Conservation (phyloP, 1,284 basidiomycete genomes). For the Inonotus obliquus region DNA sequence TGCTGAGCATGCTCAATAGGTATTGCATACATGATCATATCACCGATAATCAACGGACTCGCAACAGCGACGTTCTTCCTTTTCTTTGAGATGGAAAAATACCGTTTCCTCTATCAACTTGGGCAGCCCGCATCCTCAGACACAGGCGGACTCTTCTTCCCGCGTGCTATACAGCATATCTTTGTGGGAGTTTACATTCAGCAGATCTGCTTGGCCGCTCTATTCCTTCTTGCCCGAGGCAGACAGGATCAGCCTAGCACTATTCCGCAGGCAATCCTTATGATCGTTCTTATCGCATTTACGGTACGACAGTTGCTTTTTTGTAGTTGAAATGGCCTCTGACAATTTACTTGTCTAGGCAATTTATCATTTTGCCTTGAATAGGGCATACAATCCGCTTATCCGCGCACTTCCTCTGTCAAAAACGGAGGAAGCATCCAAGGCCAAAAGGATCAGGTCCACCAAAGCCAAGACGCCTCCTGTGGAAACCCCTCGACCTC, state of each 20-base stretch:
- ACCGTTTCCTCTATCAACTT: conserved; percentile 78
- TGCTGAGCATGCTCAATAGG: conserved; percentile 33
- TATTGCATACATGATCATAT: conserved; percentile 84
- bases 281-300: conserved; percentile 77
- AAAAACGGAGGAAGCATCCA: conserved; percentile 49
- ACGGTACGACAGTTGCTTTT: conserved; percentile 49
- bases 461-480: neutral
- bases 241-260: conserved; percentile 47
- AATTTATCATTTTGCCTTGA: conserved; percentile 64
- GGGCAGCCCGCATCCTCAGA: conserved; percentile 73
- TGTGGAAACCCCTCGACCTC: conserved; percentile 20
- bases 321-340: neutral
- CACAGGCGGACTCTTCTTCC: conserved; percentile 95
- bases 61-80: conserved; percentile 79
- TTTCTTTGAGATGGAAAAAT: conserved; percentile 87
- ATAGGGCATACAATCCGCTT: conserved; percentile 66
- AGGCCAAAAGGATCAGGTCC: conserved; percentile 3
- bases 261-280: conserved; percentile 71
- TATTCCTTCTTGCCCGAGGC: conserved; percentile 84
- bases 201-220: conserved; percentile 74
- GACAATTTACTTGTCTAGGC: conserved; percentile 36
- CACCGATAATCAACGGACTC: conserved; percentile 92
- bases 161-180: conserved; percentile 87
- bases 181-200: conserved; percentile 93
- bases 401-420: conserved; percentile 68